A percentile compares a stretch with the other conserved stretches of the same genome.
These are phyloP conservation scores for Adansonia gregorii DNA, from an alignment of 441 rosid genomes.

Conservation along the genomic window DNA sequence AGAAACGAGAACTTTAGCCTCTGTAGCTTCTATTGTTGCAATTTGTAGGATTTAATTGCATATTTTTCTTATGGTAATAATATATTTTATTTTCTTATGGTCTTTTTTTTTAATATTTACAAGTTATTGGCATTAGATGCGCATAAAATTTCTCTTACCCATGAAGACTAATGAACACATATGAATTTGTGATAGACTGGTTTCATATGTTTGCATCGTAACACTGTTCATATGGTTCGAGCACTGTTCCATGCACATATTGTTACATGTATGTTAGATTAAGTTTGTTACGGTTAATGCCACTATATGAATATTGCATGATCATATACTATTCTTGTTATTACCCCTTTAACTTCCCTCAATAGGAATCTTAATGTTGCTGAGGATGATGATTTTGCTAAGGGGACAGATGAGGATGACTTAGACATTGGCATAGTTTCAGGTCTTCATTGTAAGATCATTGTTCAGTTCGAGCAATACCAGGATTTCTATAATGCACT, in stretches of 20 bases:
- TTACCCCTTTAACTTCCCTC: slow-evolving; percentile 34
- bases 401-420: slow-evolving; percentile 51
- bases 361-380: slow-evolving; percentile 83
- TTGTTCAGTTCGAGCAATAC: slow-evolving; percentile 84
- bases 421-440: slow-evolving; percentile 54
- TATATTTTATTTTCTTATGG: background rate
- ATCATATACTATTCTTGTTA: slow-evolving; percentile 27
- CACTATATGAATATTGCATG: slow-evolving; percentile 19
- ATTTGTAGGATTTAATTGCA: slow-evolving; percentile 7
- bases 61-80: background rate
- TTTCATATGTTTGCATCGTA: background rate
- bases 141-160: background rate
- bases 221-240: background rate
- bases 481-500: slow-evolving; percentile 72
- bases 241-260: background rate
- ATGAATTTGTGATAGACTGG: background rate
- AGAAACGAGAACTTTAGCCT: slow-evolving; percentile 9
- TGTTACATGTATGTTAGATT: background rate
- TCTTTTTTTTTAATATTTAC: background rate
- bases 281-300: slow-evolving; percentile 8
- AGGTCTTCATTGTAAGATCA: slow-evolving; percentile 91
- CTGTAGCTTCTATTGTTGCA: background rate
- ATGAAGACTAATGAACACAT: background rate
- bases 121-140: slow-evolving; percentile 5
- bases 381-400: slow-evolving; percentile 73